Percentiles rank a stretch among this genome's conserved stretches.
phyloP scores from a whole-genome alignment of 2,329 filamentous ascomycete genomes.

The Pseudogymnoascus pannorum region DNA sequence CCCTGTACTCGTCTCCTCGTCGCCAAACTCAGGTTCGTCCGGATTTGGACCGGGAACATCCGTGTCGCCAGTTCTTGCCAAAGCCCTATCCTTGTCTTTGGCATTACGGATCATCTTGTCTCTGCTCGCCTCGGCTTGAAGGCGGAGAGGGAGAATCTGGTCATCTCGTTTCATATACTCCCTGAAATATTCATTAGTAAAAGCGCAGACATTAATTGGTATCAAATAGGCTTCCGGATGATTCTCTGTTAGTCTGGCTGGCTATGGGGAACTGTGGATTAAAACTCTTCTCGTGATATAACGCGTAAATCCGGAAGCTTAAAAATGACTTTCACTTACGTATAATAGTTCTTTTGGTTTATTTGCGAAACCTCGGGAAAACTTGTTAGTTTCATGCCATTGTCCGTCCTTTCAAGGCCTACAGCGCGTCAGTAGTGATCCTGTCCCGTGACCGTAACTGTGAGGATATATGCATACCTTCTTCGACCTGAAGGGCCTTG shows the following conservation, averaged over 20 bases:
- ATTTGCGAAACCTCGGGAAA: conserved; percentile 92
- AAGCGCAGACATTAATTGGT: not conserved
- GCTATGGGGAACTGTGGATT: not conserved
- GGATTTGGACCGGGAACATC: conserved; percentile 56
- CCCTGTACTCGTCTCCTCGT: conserved; percentile 47
- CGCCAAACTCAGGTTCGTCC: conserved; percentile 39
- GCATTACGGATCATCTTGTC: conserved; percentile 79
- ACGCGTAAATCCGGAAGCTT: conserved; percentile 9
- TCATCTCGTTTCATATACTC: conserved; percentile 99
- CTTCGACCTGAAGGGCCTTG: conserved; percentile 30
- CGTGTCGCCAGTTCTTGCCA: conserved; percentile 66
- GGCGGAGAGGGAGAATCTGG: conserved; percentile 80
- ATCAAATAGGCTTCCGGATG: not conserved
- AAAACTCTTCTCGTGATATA: not conserved
- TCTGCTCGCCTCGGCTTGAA: conserved; percentile 79
- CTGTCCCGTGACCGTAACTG: not conserved
- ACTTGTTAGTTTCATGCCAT: conserved; percentile 90
- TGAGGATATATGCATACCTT: conserved; percentile 20
- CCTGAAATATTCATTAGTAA: conserved; percentile 37
- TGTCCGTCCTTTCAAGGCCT: conserved; percentile 95
- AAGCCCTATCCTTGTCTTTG: conserved; percentile 78
- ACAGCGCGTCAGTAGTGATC: conserved; percentile 10
- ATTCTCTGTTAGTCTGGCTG: not conserved
- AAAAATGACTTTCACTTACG: conserved; percentile 48
- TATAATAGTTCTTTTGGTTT: conserved; percentile 99